These are phyloP conservation scores for Puccinellia tenuiflora DNA, from an alignment of 176 grass and related monocot genomes.

Conservation along the genomic window DNA sequence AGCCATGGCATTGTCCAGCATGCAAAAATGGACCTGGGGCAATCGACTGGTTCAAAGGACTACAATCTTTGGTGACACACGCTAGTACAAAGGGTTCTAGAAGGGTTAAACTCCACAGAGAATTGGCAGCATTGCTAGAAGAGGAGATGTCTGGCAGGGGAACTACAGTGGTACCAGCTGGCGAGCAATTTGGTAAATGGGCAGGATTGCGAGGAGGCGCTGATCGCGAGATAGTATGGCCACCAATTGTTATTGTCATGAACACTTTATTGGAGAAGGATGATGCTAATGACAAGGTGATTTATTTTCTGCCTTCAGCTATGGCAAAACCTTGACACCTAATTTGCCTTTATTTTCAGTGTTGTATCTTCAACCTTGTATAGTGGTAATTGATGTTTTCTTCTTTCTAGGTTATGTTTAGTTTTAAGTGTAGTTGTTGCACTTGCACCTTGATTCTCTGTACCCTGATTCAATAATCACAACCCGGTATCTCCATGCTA, in stretches of 20 bases:
- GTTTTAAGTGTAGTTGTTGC: neutral
- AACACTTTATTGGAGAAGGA: constrained; percentile 71
- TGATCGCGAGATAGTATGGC: constrained; percentile 73
- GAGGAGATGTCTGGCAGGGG: constrained; percentile 62
- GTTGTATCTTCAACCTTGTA: neutral
- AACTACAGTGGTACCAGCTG: constrained; percentile 60
- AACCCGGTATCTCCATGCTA: neutral
- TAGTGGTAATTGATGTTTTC: neutral
- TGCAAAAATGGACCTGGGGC: constrained; percentile 92
- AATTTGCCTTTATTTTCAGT: neutral
- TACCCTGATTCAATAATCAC: neutral
- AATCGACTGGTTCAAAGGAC: constrained; percentile 85
- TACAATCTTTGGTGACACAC: constrained; percentile 74
- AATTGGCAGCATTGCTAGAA: constrained; percentile 71
- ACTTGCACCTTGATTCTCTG: neutral
- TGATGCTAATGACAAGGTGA: constrained; percentile 77
- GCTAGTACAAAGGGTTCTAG: constrained; percentile 76
- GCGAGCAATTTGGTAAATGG: constrained; percentile 84
- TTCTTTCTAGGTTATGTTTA: neutral
- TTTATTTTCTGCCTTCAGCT: constrained; percentile 4
- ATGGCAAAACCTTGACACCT: neutral
- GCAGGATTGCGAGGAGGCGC: constrained; percentile 55
- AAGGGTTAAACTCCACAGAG: constrained; percentile 75
- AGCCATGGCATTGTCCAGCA: constrained; percentile 71
- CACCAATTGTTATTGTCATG: constrained; percentile 91